Conservation (phyloP, 1,139 yeast species). For the Diutina rugosa region DNA sequence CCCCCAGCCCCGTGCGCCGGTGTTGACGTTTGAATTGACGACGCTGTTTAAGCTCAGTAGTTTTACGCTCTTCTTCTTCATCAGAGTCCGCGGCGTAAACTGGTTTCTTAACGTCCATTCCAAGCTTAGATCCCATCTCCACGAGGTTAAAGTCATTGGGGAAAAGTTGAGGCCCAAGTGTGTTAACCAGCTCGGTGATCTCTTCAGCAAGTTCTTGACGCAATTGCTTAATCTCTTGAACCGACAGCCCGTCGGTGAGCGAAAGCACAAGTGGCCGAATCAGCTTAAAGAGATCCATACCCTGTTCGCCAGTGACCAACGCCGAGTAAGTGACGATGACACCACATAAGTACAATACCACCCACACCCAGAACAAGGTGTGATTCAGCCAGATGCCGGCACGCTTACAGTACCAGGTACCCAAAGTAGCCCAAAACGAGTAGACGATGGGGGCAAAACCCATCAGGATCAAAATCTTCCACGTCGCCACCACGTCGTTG, state of each 20-base stretch:
- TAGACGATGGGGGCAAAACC: constrained; percentile 83
- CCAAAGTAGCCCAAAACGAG: constrained; percentile 61
- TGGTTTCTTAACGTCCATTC: constrained; percentile 14
- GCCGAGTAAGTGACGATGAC: constrained; percentile 79
- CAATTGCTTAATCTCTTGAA: constrained; percentile 33
- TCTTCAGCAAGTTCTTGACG: constrained; percentile 28
- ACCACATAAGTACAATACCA: constrained; percentile 39
- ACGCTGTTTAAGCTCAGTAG: not conserved
- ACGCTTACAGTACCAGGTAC: constrained; percentile 35
- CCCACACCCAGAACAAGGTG: constrained; percentile 22
- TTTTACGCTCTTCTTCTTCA: constrained; percentile 9
- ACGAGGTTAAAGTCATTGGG: constrained; percentile 35
- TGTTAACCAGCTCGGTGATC: constrained; percentile 30
- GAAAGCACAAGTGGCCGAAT: constrained; percentile 74
- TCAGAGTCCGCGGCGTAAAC: constrained; percentile 3
- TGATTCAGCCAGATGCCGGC: constrained; percentile 9
- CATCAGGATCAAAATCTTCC: constrained; percentile 87
- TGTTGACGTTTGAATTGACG: not conserved
- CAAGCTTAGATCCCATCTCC: constrained; percentile 19
- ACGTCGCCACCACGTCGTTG: constrained; percentile 85
- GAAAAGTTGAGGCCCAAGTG: constrained; percentile 31
- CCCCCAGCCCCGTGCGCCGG: not conserved
- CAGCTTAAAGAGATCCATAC: constrained; percentile 77
- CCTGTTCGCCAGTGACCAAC: constrained; percentile 80
- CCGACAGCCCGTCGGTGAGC: constrained; percentile 48